Base-by-base conservation (phyloP, 2,329 filamentous ascomycete species). In the Stemphylium lycopersici region DNA sequence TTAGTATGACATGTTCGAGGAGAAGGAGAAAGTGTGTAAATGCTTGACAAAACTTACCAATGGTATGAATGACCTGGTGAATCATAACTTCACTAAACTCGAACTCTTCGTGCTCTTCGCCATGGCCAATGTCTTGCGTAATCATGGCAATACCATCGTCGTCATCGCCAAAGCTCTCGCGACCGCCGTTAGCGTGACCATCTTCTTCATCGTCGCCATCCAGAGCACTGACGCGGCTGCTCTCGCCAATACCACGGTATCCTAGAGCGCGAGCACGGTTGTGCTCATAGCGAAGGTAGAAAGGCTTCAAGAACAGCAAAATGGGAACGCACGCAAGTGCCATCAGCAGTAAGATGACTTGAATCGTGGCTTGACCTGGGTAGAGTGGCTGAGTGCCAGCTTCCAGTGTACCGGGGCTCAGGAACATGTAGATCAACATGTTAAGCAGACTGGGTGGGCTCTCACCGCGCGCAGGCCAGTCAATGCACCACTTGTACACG, bases 361-460 rank as follows among this genome's bases (percentile, higher is more conserved):
- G 95, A 0, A 99, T 83, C 2, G 74, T 74, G 12, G 81, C 84
- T 76, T 99, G 95, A 37, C 90, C 90, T 18, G 80, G 74, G 74
- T 96, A 99, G 4, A 99, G 82, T 45, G 83, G 83, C 32, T 64
- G 55, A 2, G 63, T 62, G 43, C 83, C 83, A 57, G 91, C 85
- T 43, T 90, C 88, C 22, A 89, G 79, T 0, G 77, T 90, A 46
- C 92, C 92, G 3, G 95, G 95, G 61, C 88, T 87, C 65, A 99
- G 79, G 81, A 99, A 99, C 96, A 99, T 99, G 84, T 97, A 97
- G 71, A 99, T 99, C 70, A 99, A 83, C 93, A 98, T 98, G 84
- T 99, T 99, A 59, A 99, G 80, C 56, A 99, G 82, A 69, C 92
- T 91, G 2, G 96, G 95, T 1, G 96, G 91, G 58, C 85, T 83